Conservation (phyloP, 306 rosid genomes). For the Gastrolobium bilobum region DNA sequence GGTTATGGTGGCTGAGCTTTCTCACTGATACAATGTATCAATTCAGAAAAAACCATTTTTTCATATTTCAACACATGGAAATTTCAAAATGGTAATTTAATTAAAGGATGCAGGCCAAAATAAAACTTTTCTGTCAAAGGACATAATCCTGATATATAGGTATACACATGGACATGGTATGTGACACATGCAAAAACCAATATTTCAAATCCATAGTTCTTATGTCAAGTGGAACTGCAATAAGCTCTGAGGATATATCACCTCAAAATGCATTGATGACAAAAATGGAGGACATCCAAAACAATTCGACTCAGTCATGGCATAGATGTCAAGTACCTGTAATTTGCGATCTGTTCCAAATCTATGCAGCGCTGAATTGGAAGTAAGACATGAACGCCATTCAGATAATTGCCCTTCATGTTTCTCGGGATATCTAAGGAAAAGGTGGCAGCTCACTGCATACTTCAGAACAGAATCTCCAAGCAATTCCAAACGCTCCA, state of each 20-base stretch:
- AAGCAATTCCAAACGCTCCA: slow-evolving; percentile 85
- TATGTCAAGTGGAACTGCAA: not conserved
- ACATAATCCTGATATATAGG: not conserved
- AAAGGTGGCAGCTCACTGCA: slow-evolving; percentile 72
- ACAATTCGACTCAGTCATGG: not conserved
- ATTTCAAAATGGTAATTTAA: not conserved
- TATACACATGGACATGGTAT: not conserved
- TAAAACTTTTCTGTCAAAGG: not conserved
- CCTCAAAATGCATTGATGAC: not conserved
- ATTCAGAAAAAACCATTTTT: no score
- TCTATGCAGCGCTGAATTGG: slow-evolving; percentile 67
- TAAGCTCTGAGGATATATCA: not conserved
- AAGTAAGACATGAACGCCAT: slow-evolving; percentile 52
- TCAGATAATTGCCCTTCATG: slow-evolving; percentile 75
- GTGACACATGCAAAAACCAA: not conserved
- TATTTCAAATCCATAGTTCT: not conserved
- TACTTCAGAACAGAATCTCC: slow-evolving; percentile 83
- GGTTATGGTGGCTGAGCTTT: no score
- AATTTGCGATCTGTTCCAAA: slow-evolving; percentile 63
- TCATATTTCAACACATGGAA: not conserved
- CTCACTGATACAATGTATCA: no score
- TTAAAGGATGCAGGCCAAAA: not conserved
- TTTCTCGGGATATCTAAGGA: slow-evolving; percentile 65
- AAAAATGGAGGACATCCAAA: not conserved
- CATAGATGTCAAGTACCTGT: slow-evolving; percentile 58